A percentile compares a stretch with the other conserved stretches of the same genome.
Conservation (phyloP, 2,329 filamentous ascomycete species). For the Aspergillus transmontanensis region DNA sequence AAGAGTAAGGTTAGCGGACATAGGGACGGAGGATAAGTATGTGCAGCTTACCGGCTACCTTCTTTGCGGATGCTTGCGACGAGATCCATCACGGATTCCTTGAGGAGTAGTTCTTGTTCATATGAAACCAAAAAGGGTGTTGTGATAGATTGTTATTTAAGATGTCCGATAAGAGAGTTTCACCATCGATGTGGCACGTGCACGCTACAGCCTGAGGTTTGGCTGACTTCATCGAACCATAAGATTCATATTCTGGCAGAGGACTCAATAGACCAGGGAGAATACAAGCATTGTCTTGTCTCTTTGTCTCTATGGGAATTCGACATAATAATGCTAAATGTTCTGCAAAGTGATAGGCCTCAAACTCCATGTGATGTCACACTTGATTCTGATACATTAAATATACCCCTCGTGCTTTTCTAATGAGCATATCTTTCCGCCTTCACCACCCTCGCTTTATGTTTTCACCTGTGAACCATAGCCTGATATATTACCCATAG, state of each 20-base stretch:
- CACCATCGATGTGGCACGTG: constrained; percentile 24
- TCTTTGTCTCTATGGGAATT: neutral
- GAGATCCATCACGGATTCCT: constrained; percentile 73
- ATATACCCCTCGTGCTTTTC: constrained; percentile 21
- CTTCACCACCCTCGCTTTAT: constrained; percentile 2
- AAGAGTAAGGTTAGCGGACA: constrained; percentile 13
- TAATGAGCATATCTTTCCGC: constrained; percentile 7
- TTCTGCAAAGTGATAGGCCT: constrained; percentile 12
- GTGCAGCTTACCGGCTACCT: constrained; percentile 61
- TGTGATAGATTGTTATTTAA: neutral
- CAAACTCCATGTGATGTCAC: constrained; percentile 17
- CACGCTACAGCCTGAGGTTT: constrained; percentile 18
- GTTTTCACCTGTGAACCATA: neutral
- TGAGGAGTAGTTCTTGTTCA: neutral
- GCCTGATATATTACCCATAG: neutral
- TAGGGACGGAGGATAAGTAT: neutral
- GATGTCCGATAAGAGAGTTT: constrained; percentile 4
- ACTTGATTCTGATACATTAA: constrained; percentile 17
- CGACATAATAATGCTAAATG: constrained; percentile 10
- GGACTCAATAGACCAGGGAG: neutral
- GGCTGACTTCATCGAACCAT: constrained; percentile 23
- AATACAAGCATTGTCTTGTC: neutral
- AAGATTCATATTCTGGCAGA: neutral
- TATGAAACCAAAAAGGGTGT: neutral
- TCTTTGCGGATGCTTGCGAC: constrained; percentile 92